Percentiles rank a stretch among this genome's conserved stretches.
Conservation (phyloP, 495 filamentous ascomycete genomes). For the Tuber borchii region DNA sequence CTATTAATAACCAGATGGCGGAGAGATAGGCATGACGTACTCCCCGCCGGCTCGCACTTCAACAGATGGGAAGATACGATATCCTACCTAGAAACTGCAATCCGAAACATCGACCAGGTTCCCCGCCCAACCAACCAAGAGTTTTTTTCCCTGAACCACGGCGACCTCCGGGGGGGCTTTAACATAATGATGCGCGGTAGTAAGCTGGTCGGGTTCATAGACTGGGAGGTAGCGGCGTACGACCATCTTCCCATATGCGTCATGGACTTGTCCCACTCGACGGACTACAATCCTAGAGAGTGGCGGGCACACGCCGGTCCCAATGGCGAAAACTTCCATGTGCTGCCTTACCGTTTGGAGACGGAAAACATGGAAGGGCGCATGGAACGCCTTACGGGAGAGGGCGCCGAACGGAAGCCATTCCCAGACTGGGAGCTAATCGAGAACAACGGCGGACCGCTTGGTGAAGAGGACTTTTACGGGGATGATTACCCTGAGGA, state of each 20-base stretch:
- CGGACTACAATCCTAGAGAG: neutral
- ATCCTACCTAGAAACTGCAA: neutral
- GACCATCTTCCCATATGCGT: neutral
- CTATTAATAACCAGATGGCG: neutral
- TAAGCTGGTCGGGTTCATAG: slow-evolving; percentile 16
- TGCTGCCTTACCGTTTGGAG: neutral
- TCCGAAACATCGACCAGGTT: neutral
- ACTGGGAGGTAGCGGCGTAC: slow-evolving; percentile 18
- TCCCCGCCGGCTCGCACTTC: neutral
- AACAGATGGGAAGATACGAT: neutral
- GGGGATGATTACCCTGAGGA: neutral
- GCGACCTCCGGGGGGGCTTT: slow-evolving; percentile 10
- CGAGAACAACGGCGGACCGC: neutral
- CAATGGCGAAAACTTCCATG: neutral
- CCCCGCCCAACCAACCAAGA: neutral
- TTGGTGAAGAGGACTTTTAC: neutral
- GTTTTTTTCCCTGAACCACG: slow-evolving; percentile 7
- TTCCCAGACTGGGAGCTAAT: neutral
- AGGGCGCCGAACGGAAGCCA: neutral
- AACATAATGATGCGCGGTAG: slow-evolving; percentile 7
- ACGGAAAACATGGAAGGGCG: neutral
- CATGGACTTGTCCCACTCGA: neutral
- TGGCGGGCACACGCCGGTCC: neutral
- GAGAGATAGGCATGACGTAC: rapidly evolving
- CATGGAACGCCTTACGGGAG: rapidly evolving